Evolutionary conservation across 2,329 filamentous ascomycete species (phyloP).

Genomic region (Scopulariopsis brevicaulis): DNA sequence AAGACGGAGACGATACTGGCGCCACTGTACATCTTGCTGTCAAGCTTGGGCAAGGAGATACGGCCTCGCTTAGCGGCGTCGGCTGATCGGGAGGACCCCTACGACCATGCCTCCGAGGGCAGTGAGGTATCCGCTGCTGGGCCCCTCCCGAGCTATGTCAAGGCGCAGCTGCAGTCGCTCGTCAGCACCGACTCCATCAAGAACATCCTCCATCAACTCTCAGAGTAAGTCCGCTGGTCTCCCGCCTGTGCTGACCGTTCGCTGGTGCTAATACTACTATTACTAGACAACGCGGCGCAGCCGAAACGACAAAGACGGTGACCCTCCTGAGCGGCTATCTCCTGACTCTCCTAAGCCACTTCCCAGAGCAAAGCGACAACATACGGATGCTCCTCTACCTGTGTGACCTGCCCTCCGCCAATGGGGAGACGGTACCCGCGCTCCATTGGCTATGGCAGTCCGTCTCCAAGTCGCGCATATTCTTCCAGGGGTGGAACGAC

Average conservation of each 20-base stretch:
- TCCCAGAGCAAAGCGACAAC: conserved; percentile 71
- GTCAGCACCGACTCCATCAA: conserved; percentile 61
- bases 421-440: conserved; percentile 38
- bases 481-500: conserved; percentile 6
- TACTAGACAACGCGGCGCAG: conserved; percentile 32
- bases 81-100: not conserved
- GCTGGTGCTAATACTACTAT: not conserved
- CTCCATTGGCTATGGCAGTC: conserved; percentile 78
- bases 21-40: conserved; percentile 42
- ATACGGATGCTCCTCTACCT: conserved; percentile 92
- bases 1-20: conserved; percentile 27
- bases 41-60: conserved; percentile 38
- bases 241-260: conserved; percentile 6
- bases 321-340: conserved; percentile 42
- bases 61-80: conserved; percentile 25
- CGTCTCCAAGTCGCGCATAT: conserved; percentile 27
- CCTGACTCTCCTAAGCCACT: conserved; percentile 73
- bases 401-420: conserved; percentile 45
- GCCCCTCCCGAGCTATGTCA: conserved; percentile 38
- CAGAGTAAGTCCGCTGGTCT: conserved; percentile 20
- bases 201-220: conserved; percentile 36
- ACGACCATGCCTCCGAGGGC: not conserved
- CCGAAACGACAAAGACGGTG: conserved; percentile 37
- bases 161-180: conserved; percentile 52
- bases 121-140: conserved; percentile 14